A percentile compares a stretch with the other conserved stretches of the same genome.
phyloP scores from a whole-genome alignment of 1,284 basidiomycete genomes.

The Rhodotorula sp. region DNA sequence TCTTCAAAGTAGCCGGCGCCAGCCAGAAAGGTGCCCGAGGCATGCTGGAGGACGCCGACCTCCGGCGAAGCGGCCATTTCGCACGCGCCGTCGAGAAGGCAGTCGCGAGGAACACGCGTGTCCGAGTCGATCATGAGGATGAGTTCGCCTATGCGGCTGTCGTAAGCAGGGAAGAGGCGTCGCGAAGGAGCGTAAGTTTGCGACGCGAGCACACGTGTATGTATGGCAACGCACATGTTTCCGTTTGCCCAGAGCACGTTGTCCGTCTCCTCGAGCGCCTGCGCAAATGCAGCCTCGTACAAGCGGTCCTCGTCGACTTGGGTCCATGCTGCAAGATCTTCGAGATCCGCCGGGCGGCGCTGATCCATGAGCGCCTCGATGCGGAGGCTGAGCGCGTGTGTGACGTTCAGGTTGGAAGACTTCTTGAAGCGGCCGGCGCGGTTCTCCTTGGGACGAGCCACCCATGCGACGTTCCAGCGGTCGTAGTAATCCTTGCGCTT shows the following conservation, averaged over 20 bases:
- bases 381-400: slow-evolving; percentile 67
- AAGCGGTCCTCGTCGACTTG: no score
- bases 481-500: slow-evolving; percentile 52
- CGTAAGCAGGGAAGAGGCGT: no score
- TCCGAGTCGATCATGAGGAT: no score
- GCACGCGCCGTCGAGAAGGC: slow-evolving; percentile 42
- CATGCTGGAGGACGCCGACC: slow-evolving; percentile 78
- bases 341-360: slow-evolving; percentile 50
- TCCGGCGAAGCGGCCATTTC: slow-evolving; percentile 75
- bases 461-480: slow-evolving; percentile 57
- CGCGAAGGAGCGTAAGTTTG: no score
- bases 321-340: slow-evolving; percentile 8
- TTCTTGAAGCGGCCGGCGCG: slow-evolving; percentile 80
- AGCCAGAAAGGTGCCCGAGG: slow-evolving; percentile 53
- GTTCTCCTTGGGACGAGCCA: slow-evolving; percentile 71
- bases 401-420: slow-evolving; percentile 87
- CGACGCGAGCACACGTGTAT: no score
- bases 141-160: no score
- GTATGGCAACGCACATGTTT: no score
- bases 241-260: no score
- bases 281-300: no score
- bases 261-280: no score
- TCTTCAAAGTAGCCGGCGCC: slow-evolving; percentile 61
- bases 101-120: no score
- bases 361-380: slow-evolving; percentile 69